Conservation (phyloP, 2,329 filamentous ascomycete genomes). For the Beauveria scarabaeidicola region DNA sequence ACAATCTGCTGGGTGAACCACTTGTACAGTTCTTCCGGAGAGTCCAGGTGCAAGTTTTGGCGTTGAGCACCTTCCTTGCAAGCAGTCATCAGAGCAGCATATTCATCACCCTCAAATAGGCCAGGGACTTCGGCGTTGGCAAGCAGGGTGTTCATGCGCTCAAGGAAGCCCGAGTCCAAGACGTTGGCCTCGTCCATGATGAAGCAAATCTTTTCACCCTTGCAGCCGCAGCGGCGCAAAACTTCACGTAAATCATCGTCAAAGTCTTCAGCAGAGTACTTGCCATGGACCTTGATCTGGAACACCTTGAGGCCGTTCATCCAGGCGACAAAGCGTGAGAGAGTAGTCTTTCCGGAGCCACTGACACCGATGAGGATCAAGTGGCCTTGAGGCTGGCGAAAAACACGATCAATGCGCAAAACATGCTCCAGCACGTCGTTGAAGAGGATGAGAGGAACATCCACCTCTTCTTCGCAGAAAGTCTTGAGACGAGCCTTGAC, state of each 20-base stretch:
- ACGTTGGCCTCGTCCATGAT: conserved; percentile 99
- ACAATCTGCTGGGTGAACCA: conserved; percentile 99
- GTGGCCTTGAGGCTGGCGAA: conserved; percentile 96
- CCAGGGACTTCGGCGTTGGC: conserved; percentile 99
- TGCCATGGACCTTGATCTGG: conserved; percentile 99
- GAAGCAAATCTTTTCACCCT: conserved; percentile 99
- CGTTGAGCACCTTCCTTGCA: conserved; percentile 97
- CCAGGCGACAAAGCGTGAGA: conserved; percentile 98
- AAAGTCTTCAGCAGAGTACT: conserved; percentile 96
- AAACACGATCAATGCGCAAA: conserved; percentile 94
- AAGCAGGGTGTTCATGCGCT: conserved; percentile 97
- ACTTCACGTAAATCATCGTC: conserved; percentile 95
- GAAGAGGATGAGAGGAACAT: conserved; percentile 97
- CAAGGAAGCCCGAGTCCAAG: conserved; percentile 93
- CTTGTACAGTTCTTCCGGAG: conserved; percentile 98
- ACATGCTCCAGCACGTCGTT: conserved; percentile 99
- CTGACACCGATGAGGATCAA: conserved; percentile 97
- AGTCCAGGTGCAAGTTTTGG: conserved; percentile 90
- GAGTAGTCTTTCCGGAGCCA: conserved; percentile 94
- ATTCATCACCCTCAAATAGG: conserved; percentile 97
- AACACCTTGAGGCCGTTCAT: conserved; percentile 99
- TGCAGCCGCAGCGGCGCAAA: conserved; percentile 86
- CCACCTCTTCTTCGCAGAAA: conserved; percentile 98
- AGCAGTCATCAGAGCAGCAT: conserved; percentile 96
- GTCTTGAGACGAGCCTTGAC: conserved; percentile 95